A percentile compares a stretch with the other conserved stretches of the same genome.
phyloP scores from a whole-genome alignment of 305 asterid species.

The Fraxinus angustifolia region DNA sequence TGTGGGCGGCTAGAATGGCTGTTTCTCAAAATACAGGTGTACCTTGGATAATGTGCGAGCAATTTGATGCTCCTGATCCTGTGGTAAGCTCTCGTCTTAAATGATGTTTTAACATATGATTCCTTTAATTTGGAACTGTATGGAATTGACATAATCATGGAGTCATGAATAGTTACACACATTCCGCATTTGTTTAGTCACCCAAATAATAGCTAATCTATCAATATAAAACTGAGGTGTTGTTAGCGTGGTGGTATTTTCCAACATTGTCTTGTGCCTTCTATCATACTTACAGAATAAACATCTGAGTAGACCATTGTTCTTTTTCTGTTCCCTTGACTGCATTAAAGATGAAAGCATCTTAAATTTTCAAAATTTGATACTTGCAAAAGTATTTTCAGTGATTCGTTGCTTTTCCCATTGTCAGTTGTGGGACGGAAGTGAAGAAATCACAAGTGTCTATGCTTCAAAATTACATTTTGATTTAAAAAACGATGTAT shows the following conservation, averaged over 20 bases:
- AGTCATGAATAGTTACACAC: background rate
- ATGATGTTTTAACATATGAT: background rate
- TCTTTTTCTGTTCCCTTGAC: background rate
- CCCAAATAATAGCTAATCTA: slow-evolving; percentile 1
- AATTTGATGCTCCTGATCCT: slow-evolving; percentile 75
- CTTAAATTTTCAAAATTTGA: background rate
- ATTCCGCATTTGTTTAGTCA: background rate
- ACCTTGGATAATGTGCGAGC: slow-evolving; percentile 97
- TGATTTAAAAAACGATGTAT: background rate
- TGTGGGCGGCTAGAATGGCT: slow-evolving; percentile 89
- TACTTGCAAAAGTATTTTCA: background rate
- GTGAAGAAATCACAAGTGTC: background rate
- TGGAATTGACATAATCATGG: background rate
- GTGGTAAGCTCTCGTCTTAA: slow-evolving; percentile 47
- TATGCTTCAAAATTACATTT: background rate
- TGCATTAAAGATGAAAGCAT: background rate
- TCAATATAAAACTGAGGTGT: slow-evolving; percentile 4
- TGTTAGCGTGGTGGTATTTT: background rate
- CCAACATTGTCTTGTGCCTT: background rate
- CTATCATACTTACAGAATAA: background rate
- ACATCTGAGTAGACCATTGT: background rate
- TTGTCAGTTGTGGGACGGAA: background rate
- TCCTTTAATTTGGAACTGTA: background rate
- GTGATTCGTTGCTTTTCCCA: background rate
- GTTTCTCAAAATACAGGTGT: slow-evolving; percentile 80